phyloP scores from a whole-genome alignment of 805 yeast genomes.

The Candida broadrunensis region DNA sequence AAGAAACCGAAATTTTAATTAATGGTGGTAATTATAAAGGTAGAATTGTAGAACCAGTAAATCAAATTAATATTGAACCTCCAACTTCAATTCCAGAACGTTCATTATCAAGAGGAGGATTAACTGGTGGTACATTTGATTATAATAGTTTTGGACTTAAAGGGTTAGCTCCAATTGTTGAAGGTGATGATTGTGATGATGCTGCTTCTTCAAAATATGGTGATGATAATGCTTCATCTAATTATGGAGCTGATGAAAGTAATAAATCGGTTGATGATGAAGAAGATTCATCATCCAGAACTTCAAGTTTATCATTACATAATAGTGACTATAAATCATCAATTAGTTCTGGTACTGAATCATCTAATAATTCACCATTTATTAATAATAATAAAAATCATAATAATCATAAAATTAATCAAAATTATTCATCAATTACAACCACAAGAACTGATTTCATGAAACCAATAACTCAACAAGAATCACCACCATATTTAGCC shows the following conservation, averaged over 20 bases:
- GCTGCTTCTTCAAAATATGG: slow-evolving; percentile 30
- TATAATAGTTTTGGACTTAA: slow-evolving; percentile 21
- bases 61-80: background rate
- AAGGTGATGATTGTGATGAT: slow-evolving; percentile 28
- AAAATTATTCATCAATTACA: background rate
- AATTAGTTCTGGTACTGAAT: slow-evolving; percentile 29
- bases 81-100: slow-evolving; percentile 5
- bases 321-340: slow-evolving; percentile 36
- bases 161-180: slow-evolving; percentile 39
- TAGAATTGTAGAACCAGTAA: background rate
- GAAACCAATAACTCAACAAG: background rate
- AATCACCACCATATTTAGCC: background rate
- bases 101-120: slow-evolving; percentile 6
- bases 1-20: background rate
- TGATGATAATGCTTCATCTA: slow-evolving; percentile 19
- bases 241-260: slow-evolving; percentile 5
- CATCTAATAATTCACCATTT: background rate
- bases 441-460: background rate
- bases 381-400: background rate
- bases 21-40: background rate
- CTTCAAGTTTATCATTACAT: slow-evolving; percentile 37
- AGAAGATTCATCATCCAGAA: slow-evolving; percentile 22
- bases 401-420: background rate
- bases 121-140: slow-evolving; percentile 17
- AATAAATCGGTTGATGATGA: slow-evolving; percentile 13